phyloP scores from a whole-genome alignment of 1,284 basidiomycete species.

The Grifola frondosa region DNA sequence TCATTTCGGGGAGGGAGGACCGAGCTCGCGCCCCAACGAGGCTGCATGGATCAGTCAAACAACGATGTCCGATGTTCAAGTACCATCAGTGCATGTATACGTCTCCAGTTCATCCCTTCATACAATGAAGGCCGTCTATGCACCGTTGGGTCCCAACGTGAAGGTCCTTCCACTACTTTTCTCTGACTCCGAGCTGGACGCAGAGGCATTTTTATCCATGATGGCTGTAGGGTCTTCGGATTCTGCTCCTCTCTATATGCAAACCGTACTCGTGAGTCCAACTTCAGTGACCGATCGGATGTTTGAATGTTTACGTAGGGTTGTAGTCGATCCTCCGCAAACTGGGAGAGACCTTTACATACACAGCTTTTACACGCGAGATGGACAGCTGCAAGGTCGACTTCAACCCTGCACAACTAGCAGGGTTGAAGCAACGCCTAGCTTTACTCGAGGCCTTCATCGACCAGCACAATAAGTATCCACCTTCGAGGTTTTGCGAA shows the following conservation, averaged over 20 bases:
- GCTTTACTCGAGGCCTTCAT: slow-evolving; percentile 24
- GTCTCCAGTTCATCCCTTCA: slow-evolving; percentile 42
- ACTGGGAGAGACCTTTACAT: slow-evolving; percentile 26
- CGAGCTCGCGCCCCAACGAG: slow-evolving; percentile 57
- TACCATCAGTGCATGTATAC: slow-evolving; percentile 56
- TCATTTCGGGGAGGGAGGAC: slow-evolving; percentile 67
- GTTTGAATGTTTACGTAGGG: background rate
- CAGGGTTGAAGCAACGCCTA: slow-evolving; percentile 26
- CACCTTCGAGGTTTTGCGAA: slow-evolving; percentile 18
- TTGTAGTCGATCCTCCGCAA: slow-evolving; percentile 25
- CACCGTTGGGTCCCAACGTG: slow-evolving; percentile 25
- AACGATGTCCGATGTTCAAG: slow-evolving; percentile 33
- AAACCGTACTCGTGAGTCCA: slow-evolving; percentile 22
- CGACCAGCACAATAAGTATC: slow-evolving; percentile 3
- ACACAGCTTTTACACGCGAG: slow-evolving; percentile 17
- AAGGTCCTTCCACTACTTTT: slow-evolving; percentile 31
- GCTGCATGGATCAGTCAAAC: slow-evolving; percentile 59
- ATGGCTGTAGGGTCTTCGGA: slow-evolving; percentile 34
- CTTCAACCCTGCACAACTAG: slow-evolving; percentile 24
- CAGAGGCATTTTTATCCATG: slow-evolving; percentile 33
- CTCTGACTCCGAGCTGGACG: slow-evolving; percentile 31
- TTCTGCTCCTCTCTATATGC: slow-evolving; percentile 27
- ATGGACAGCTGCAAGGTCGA: slow-evolving; percentile 14
- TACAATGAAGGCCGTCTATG: slow-evolving; percentile 31
- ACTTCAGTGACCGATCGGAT: background rate